Percentiles rank a stretch among this genome's conserved stretches.
These are phyloP conservation scores for Symbiodinium natans DNA, from an alignment of 73 alveolate genomes.

Conservation along the genomic window DNA sequence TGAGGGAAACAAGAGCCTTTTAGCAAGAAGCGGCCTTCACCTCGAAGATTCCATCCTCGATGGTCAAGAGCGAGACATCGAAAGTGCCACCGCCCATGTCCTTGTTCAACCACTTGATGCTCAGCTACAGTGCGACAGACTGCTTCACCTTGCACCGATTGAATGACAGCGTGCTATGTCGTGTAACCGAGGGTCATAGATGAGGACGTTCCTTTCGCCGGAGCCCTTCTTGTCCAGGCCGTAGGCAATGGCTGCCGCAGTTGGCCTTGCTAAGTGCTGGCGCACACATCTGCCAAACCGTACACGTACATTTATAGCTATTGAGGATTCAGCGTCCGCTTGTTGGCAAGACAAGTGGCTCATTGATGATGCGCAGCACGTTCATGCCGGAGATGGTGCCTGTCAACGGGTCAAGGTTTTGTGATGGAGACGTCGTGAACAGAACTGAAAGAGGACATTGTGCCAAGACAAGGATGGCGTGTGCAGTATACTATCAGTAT, in stretches of 20 bases:
- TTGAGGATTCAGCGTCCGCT: no score
- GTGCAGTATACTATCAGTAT: no score
- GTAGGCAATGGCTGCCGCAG: conserved; percentile 98
- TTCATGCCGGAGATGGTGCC: conserved; percentile 98
- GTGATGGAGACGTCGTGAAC: no score
- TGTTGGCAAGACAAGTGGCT: conserved; percentile 96
- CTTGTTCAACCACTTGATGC: background rate
- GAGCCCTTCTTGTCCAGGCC: conserved; percentile 97
- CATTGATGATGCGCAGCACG: conserved; percentile 98
- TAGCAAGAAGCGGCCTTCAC: conserved; percentile 94
- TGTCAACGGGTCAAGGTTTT: no score
- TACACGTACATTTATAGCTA: no score
- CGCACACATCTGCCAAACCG: no score
- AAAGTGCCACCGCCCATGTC: conserved; percentile 97
- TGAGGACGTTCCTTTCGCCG: conserved; percentile 97
- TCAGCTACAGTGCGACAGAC: background rate
- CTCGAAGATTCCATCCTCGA: conserved; percentile 99
- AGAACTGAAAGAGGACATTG: no score
- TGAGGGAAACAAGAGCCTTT: background rate
- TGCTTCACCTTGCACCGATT: background rate
- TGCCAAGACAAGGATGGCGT: no score
- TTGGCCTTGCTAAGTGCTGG: conserved; percentile 74
- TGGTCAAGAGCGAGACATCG: conserved; percentile 98
- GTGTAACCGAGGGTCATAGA: background rate
- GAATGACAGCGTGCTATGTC: background rate